Percentiles rank a stretch among this genome's conserved stretches.
Conservation (phyloP, 805 yeast genomes). For the Barnettozyma californica region DNA sequence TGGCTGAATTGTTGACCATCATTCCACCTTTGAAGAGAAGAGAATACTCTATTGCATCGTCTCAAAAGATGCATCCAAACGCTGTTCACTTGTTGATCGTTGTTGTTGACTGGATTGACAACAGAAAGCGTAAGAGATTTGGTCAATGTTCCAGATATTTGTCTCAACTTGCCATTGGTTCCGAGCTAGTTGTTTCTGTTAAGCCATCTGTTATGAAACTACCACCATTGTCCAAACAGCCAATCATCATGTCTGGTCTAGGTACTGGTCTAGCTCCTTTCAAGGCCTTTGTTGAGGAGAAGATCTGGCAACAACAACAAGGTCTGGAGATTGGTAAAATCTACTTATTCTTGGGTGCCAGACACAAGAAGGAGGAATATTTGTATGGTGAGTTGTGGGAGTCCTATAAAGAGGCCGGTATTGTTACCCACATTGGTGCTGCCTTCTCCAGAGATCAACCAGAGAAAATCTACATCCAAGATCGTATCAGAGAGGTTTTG, state of each 20-base stretch:
- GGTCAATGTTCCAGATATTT: conserved; percentile 94
- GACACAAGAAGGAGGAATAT: conserved; percentile 93
- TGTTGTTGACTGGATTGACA: conserved; percentile 93
- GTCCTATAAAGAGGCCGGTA: conserved; percentile 87
- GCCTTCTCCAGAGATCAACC: conserved; percentile 98
- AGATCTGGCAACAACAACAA: conserved; percentile 85
- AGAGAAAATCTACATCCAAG: conserved; percentile 91
- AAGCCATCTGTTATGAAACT: conserved; percentile 97
- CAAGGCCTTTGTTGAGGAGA: conserved; percentile 95
- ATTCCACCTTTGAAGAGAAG: conserved; percentile 90
- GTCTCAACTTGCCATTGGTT: conserved; percentile 72
- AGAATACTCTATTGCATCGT: conserved; percentile 96
- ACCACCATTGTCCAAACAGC: conserved; percentile 82
- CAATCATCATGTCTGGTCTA: conserved; percentile 93
- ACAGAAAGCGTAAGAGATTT: conserved; percentile 75
- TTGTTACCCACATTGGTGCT: conserved; percentile 92
- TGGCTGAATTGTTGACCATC: conserved; percentile 62
- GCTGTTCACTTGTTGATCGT: conserved; percentile 89
- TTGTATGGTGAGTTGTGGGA: conserved; percentile 97
- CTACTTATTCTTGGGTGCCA: conserved; percentile 84
- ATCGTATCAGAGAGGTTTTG: conserved; percentile 76
- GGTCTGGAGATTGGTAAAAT: conserved; percentile 89
- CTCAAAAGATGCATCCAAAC: conserved; percentile 87
- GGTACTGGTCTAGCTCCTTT: conserved; percentile 98
- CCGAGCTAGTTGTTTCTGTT: conserved; percentile 87